Percentiles rank a stretch among this genome's conserved stretches.
Conservation (phyloP, 805 yeast genomes). For the Babjeviella inositovora region DNA sequence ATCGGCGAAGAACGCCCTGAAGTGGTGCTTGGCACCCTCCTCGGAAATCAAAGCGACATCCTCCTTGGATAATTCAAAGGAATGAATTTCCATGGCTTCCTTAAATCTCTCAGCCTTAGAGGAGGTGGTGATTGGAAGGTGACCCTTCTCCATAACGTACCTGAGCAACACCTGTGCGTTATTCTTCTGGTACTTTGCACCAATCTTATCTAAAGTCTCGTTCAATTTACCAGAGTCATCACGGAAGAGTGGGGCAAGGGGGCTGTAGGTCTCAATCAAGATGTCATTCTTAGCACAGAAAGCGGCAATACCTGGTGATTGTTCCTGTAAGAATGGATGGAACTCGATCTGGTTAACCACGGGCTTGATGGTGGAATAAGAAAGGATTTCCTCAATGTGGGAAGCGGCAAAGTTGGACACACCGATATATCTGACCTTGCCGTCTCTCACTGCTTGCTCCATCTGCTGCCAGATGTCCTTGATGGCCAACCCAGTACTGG, state of each 20-base stretch:
- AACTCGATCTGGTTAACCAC: slow-evolving; percentile 50
- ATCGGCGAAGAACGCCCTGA: too few relatives aligned
- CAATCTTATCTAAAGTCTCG: slow-evolving; percentile 8
- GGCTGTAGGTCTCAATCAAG: slow-evolving; percentile 25
- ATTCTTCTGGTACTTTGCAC: slow-evolving; percentile 6
- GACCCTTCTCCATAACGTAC: too few relatives aligned
- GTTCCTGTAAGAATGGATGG: slow-evolving; percentile 46
- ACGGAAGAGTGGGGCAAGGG: slow-evolving; percentile 25
- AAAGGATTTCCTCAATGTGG: slow-evolving; percentile 21
- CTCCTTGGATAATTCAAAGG: slow-evolving; percentile 30
- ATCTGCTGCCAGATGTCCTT: slow-evolving; percentile 29
- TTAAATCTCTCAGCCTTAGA: slow-evolving; percentile 36
- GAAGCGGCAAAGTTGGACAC: slow-evolving; percentile 41
- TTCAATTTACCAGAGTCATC: too few relatives aligned
- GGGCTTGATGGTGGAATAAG: slow-evolving; percentile 29
- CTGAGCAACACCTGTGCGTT: too few relatives aligned
- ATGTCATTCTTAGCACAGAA: slow-evolving; percentile 16
- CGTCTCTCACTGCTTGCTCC: slow-evolving; percentile 31
- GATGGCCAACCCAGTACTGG: slow-evolving; percentile 16
- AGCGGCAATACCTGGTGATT: slow-evolving; percentile 29
- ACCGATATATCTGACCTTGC: slow-evolving; percentile 40
- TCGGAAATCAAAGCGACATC: slow-evolving; percentile 28
- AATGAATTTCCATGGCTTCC: slow-evolving; percentile 37
- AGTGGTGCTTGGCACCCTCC: slow-evolving; percentile 15
- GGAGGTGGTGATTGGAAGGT: slow-evolving; percentile 65